Percentiles rank a stretch among this genome's conserved stretches.
These are phyloP conservation scores for Sicyos baderoa DNA, from an alignment of 306 rosid species.

Conservation along the genomic window DNA sequence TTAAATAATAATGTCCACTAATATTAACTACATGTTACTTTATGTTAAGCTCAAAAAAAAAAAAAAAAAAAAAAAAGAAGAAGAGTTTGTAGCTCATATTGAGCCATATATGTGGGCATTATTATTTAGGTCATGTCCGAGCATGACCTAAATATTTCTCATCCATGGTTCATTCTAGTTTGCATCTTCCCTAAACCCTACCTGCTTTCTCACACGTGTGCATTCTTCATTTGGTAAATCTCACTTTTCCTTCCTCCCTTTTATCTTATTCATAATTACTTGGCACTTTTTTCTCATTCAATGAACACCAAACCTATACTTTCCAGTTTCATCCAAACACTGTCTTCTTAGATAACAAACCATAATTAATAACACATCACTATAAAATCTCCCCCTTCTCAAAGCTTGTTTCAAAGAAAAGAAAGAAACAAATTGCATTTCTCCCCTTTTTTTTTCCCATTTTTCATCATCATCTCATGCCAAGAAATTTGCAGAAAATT, in stretches of 20 bases:
- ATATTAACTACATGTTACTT: too few species aligned
- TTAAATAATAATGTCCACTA: too few species aligned
- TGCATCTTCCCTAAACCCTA: not conserved
- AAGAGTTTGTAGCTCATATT: too few species aligned
- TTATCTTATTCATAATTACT: not conserved
- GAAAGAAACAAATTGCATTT: not conserved
- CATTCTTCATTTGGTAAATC: not conserved
- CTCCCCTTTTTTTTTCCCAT: not conserved
- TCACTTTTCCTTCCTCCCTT: not conserved
- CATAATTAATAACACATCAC: too few species aligned
- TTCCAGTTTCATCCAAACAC: not conserved
- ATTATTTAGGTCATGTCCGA: too few species aligned
- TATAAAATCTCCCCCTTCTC: not conserved
- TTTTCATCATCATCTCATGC: not conserved
- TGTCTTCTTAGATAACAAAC: not conserved
- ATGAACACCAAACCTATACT: not conserved
- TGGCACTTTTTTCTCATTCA: not conserved
- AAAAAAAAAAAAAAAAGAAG: too few species aligned
- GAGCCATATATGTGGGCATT: too few species aligned
- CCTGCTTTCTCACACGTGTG: conserved; percentile 1
- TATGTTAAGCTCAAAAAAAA: too few species aligned
- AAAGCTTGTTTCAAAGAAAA: not conserved
- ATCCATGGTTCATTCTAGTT: too few species aligned
- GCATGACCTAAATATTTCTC: too few species aligned
- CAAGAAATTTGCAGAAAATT: not conserved